These are phyloP conservation scores for Didymella keratinophila DNA, from an alignment of 2,329 filamentous ascomycete species.

Conservation along the genomic window DNA sequence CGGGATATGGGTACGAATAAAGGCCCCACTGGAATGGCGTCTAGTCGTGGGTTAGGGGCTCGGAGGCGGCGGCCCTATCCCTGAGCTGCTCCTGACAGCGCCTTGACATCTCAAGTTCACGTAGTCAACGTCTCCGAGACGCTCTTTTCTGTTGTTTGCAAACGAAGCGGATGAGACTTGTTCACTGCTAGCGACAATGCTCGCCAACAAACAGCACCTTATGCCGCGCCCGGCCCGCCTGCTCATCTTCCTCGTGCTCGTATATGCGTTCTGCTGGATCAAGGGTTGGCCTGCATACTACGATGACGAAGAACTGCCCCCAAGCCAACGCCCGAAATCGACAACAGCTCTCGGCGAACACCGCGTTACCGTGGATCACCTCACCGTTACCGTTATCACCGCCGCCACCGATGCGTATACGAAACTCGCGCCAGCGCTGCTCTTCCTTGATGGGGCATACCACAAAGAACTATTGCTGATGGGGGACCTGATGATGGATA, in stretches of 20 bases:
- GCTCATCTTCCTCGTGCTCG: conserved; percentile 26
- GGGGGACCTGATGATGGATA: conserved; percentile 49
- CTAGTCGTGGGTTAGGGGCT: conserved; percentile 17
- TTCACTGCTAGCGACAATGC: conserved; percentile 32
- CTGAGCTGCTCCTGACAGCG: conserved; percentile 19
- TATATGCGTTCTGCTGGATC: conserved; percentile 44
- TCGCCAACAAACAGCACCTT: conserved; percentile 29
- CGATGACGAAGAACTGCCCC: conserved; percentile 44
- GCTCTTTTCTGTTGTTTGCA: conserved; percentile 1
- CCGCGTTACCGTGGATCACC: conserved; percentile 33
- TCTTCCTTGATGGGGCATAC: conserved; percentile 39
- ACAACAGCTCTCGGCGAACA: conserved; percentile 28
- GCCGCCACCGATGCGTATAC: conserved; percentile 64
- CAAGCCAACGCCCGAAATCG: conserved; percentile 27
- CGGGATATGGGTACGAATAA: conserved; percentile 10
- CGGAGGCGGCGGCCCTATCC: conserved; percentile 9
- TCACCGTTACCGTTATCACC: conserved; percentile 64
- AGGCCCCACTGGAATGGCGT: conserved; percentile 19
- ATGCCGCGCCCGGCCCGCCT: conserved; percentile 37
- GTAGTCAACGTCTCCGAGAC: conserved; percentile 2
- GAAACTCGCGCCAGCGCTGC: conserved; percentile 57
- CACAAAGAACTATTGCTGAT: conserved; percentile 50
- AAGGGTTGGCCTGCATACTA: conserved; percentile 44
- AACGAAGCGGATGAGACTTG: conserved; percentile 21
- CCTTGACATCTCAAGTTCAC: not conserved